These are phyloP conservation scores for Solanum sparsipilum DNA, from an alignment of 257 asterid species.

Conservation along the genomic window DNA sequence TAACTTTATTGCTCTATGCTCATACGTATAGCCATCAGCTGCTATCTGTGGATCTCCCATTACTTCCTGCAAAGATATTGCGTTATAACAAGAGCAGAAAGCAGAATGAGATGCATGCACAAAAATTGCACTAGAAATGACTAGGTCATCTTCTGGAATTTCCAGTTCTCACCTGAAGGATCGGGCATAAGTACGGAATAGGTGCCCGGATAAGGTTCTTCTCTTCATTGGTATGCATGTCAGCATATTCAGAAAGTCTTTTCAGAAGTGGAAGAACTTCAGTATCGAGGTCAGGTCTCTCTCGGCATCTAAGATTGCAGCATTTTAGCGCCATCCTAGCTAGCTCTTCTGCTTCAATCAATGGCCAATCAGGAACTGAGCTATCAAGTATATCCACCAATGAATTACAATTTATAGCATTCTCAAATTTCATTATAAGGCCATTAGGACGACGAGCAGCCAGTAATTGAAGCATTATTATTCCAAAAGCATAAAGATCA, in stretches of 20 bases:
- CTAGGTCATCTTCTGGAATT: background rate
- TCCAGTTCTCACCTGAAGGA: slow-evolving; percentile 48
- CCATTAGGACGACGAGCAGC: slow-evolving; percentile 56
- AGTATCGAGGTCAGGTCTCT: slow-evolving; percentile 76
- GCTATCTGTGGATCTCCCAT: slow-evolving; percentile 84
- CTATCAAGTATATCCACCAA: slow-evolving; percentile 49
- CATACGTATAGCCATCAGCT: slow-evolving; percentile 85
- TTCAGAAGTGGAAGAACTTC: slow-evolving; percentile 67
- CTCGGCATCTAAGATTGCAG: slow-evolving; percentile 74
- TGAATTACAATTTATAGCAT: slow-evolving; percentile 35
- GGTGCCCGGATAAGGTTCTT: slow-evolving; percentile 33
- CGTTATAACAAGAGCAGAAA: background rate
- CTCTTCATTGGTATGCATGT: slow-evolving; percentile 10
- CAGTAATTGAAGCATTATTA: slow-evolving; percentile 64
- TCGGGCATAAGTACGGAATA: slow-evolving; percentile 72
- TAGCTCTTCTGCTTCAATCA: slow-evolving; percentile 50
- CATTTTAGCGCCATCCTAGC: slow-evolving; percentile 52
- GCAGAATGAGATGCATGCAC: slow-evolving; percentile 2
- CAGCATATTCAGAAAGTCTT: slow-evolving; percentile 59
- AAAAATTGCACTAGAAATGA: background rate
- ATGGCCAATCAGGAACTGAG: slow-evolving; percentile 63
- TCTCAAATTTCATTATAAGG: slow-evolving; percentile 53
- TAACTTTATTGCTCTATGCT: slow-evolving; percentile 52
- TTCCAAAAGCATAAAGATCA: slow-evolving; percentile 78
- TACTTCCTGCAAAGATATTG: slow-evolving; percentile 47